Base-by-base conservation (phyloP, 352 stramenopile species). In the Saprolegnia diclina region DNA sequence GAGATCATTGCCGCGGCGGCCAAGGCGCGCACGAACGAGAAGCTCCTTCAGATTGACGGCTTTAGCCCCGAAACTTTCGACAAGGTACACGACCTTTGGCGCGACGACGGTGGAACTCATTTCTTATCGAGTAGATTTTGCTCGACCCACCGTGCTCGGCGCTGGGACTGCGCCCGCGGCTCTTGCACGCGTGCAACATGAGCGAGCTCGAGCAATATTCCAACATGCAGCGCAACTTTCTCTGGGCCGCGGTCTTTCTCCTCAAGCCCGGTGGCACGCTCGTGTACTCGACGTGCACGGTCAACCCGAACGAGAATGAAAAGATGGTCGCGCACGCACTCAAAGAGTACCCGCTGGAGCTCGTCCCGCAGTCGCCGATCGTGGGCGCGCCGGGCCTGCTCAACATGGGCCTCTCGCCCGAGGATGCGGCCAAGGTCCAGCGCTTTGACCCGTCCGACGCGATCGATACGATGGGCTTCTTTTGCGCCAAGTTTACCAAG, bases 261-360 rank as follows among this genome's bases (percentile, higher is more conserved):
- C 80, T 98, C 7, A 97, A 97, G 71, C 76, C 77, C 48, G 91
- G 92, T 42, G 95, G 94, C 4, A 90, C 77, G 38, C 84, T 98
- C 62, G 93, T 97, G 38, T 98, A 98, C 74, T 97, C 87, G 35
- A 98, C 95, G 18, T 98, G 95, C 65, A 98, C 94, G 0, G 95
- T 98, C 59, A 95, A 97, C 71, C 79, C 87, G 2, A 76, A 79
- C 40, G 94, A 98, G 73, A 98, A 98, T 68, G 92, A 98, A 72
- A 75, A 85, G 54, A 97, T 97, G 81, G 91, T 98, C 32, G 74
- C 73, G 1, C 87, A 96, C 72, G 91, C 95, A 32, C 77, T 98
- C 7, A 73, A 91, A 53, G 82, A 90, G 16, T 96, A 96, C 72
- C 82, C 87, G 7, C 72, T 98, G 53, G 69, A 89, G 55, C 78